Evolutionary conservation across 2,329 filamentous ascomycete genomes (phyloP).

Genomic region (Rugonectria rugulosa): DNA sequence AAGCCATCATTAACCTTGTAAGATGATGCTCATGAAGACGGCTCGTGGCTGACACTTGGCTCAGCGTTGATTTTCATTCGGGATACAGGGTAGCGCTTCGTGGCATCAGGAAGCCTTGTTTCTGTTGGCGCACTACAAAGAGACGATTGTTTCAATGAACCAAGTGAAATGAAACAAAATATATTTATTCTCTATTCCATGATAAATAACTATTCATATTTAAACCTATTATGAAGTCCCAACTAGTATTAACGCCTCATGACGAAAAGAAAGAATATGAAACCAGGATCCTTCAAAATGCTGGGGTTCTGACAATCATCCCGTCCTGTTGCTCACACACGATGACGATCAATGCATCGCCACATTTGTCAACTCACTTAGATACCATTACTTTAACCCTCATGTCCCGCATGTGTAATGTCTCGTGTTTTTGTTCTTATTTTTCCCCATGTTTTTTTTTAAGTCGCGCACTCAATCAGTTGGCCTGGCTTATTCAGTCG

Average conservation of each 20-base stretch:
- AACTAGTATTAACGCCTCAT: constrained; percentile 8
- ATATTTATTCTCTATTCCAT: constrained; percentile 6
- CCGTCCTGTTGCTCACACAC: neutral
- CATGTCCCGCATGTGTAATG: neutral
- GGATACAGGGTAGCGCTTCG: neutral
- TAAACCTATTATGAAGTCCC: neutral
- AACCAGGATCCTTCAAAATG: neutral
- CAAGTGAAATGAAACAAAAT: neutral
- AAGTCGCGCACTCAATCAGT: neutral
- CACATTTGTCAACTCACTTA: neutral
- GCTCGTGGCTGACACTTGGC: no score
- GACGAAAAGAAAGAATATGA: neutral
- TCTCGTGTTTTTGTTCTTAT: neutral
- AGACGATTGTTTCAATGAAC: no score
- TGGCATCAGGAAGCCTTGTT: no score
- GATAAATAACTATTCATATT: neutral
- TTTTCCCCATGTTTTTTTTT: neutral
- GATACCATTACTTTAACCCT: constrained; percentile 13
- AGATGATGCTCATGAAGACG: no score
- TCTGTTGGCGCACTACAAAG: no score
- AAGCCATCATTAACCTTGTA: no score
- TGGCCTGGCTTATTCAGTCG: neutral
- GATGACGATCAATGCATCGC: constrained; percentile 6
- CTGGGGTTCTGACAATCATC: neutral
- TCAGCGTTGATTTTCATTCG: neutral